phyloP scores from a whole-genome alignment of 768 basidiomycete genomes.

The Lactarius trivialis region DNA sequence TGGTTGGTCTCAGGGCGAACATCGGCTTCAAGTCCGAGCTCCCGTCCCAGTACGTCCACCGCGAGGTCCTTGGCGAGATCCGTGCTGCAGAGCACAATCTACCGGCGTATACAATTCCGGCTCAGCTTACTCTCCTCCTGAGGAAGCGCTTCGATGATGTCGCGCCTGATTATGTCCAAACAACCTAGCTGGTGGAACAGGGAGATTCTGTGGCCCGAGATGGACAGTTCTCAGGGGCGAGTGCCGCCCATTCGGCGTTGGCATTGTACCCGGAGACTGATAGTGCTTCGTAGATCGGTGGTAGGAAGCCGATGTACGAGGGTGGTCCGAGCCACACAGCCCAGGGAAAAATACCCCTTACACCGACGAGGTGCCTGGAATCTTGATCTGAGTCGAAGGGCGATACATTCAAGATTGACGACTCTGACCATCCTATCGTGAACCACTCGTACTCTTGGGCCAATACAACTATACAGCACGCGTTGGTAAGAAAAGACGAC shows the following conservation, averaged over 20 bases:
- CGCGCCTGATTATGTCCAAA: constrained; percentile 33
- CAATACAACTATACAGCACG: too few relatives aligned
- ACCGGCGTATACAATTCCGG: constrained; percentile 35
- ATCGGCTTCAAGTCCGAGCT: constrained; percentile 6
- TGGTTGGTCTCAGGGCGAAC: constrained; percentile 11
- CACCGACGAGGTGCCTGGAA: neutral
- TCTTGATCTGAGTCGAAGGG: neutral
- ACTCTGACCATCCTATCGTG: too few relatives aligned
- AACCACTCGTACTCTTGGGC: too few relatives aligned
- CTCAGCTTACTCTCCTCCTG: neutral
- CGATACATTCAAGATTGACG: constrained; percentile 2
- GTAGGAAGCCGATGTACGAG: constrained; percentile 2
- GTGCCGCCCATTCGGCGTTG: constrained; percentile 25
- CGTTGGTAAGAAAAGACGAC: too few relatives aligned
- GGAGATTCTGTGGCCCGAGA: constrained; percentile 27
- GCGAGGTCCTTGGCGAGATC: constrained; percentile 31
- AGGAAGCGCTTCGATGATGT: constrained; percentile 18
- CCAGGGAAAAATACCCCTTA: neutral
- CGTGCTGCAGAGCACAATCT: constrained; percentile 34
- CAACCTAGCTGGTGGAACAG: constrained; percentile 40
- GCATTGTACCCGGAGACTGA: constrained; percentile 7
- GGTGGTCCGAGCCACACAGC: constrained; percentile 2
- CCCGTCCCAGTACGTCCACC: constrained; percentile 25
- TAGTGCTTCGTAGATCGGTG: constrained; percentile 3
- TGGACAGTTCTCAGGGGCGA: constrained; percentile 28